Evolutionary conservation across 805 yeast genomes (phyloP).

Genomic region (Dipodascopsis uninucleata): DNA sequence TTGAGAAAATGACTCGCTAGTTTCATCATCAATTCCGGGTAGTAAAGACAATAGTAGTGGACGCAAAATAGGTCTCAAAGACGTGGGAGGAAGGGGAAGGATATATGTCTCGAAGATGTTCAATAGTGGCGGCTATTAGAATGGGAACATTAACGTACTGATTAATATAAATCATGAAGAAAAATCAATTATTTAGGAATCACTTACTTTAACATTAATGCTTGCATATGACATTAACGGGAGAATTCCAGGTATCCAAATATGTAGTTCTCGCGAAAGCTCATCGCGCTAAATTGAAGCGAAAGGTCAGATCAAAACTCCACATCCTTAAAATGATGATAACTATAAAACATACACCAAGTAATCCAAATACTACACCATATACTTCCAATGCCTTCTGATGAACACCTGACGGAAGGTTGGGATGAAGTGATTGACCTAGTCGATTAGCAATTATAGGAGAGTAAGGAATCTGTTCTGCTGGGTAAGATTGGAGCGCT

Average conservation of each 20-base stretch:
- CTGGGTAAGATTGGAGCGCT: slow-evolving; percentile 33
- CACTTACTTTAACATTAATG: slow-evolving; percentile 63
- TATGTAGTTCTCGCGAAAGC: slow-evolving; percentile 54
- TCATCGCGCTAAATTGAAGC: slow-evolving; percentile 17
- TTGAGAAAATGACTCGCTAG: slow-evolving; percentile 72
- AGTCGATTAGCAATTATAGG: slow-evolving; percentile 64
- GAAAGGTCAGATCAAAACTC: background rate
- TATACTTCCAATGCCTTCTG: slow-evolving; percentile 80
- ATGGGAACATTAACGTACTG: background rate
- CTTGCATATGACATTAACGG: slow-evolving; percentile 87
- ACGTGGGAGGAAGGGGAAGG: slow-evolving; percentile 46
- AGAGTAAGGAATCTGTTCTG: slow-evolving; percentile 57
- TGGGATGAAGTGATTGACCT: slow-evolving; percentile 74
- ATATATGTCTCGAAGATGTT: slow-evolving; percentile 56
- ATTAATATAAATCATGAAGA: too few relatives aligned
- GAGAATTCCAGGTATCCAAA: slow-evolving; percentile 91
- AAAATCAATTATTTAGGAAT: background rate
- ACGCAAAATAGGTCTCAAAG: slow-evolving; percentile 54
- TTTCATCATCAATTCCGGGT: slow-evolving; percentile 90
- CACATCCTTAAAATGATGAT: background rate
- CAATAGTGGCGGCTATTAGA: slow-evolving; percentile 54
- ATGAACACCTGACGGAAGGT: slow-evolving; percentile 93
- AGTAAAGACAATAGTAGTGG: slow-evolving; percentile 71
- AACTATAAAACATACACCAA: slow-evolving; percentile 17
- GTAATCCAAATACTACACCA: slow-evolving; percentile 58